These are phyloP conservation scores for Kwoniella heveanensis DNA, from an alignment of 768 basidiomycete species.

Conservation along the genomic window DNA sequence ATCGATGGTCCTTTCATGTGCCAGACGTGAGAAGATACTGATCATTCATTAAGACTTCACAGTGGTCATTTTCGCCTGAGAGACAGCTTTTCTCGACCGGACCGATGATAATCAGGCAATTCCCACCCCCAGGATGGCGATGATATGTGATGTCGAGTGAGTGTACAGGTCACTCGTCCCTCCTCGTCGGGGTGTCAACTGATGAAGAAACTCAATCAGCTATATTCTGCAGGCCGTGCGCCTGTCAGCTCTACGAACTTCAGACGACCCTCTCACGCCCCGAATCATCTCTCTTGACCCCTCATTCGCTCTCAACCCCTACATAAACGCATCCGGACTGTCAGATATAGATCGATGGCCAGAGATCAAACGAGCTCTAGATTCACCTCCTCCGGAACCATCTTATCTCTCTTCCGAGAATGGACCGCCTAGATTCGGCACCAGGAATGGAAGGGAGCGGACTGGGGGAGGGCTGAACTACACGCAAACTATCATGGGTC, in stretches of 20 bases:
- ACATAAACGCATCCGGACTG: slow-evolving; percentile 75
- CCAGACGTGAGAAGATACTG: no score
- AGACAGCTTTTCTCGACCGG: not conserved
- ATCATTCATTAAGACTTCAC: no score
- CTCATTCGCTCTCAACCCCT: slow-evolving; percentile 73
- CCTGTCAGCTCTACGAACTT: slow-evolving; percentile 80
- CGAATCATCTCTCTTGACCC: slow-evolving; percentile 79
- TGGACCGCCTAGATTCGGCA: slow-evolving; percentile 27
- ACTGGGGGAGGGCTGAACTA: slow-evolving; percentile 66
- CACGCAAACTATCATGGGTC: slow-evolving; percentile 84
- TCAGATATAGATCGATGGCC: slow-evolving; percentile 82
- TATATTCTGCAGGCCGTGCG: slow-evolving; percentile 82
- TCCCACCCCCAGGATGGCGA: slow-evolving; percentile 43
- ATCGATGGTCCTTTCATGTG: no score
- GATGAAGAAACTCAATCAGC: slow-evolving; percentile 58
- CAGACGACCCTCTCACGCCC: slow-evolving; percentile 81
- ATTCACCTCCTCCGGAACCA: slow-evolving; percentile 58
- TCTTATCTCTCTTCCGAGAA: slow-evolving; percentile 64
- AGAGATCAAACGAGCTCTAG: slow-evolving; percentile 69
- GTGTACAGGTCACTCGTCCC: no score
- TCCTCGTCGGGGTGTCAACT: no score
- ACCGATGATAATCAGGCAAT: not conserved
- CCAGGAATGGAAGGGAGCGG: slow-evolving; percentile 57
- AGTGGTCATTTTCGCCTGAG: no score
- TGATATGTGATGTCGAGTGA: slow-evolving; percentile 54